Conservation (phyloP, 805 yeast species). For the Cyberlindnera amylophila region DNA sequence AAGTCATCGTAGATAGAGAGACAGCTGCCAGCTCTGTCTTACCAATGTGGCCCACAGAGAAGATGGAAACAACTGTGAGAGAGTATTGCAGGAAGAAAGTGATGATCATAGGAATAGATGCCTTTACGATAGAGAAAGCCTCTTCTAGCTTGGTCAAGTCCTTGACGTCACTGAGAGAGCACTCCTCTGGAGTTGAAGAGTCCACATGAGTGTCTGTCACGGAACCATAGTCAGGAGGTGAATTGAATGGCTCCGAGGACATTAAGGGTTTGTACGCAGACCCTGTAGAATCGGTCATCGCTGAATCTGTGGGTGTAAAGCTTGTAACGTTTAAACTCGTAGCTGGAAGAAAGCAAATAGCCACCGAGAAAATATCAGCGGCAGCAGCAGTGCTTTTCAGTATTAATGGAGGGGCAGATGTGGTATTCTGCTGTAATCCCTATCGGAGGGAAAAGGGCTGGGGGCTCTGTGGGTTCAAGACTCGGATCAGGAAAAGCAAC, state of each 20-base stretch:
- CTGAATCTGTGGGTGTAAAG: neutral
- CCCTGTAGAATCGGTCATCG: conserved; percentile 1
- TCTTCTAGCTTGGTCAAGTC: conserved; percentile 22
- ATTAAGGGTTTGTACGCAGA: neutral
- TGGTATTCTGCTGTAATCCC: too few relatives aligned
- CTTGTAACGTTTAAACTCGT: too few relatives aligned
- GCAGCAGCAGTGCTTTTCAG: too few relatives aligned
- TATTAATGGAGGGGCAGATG: too few relatives aligned
- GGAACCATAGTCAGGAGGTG: conserved; percentile 10
- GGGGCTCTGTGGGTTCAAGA: too few relatives aligned
- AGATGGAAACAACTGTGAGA: conserved; percentile 70
- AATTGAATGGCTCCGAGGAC: neutral
- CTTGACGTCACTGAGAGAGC: neutral
- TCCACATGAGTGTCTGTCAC: conserved; percentile 1
- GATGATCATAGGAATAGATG: conserved; percentile 55
- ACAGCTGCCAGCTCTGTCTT: conserved; percentile 70
- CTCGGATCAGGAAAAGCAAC: too few relatives aligned
- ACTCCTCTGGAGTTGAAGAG: neutral
- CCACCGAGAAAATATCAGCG: too few relatives aligned
- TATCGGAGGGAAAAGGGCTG: too few relatives aligned
- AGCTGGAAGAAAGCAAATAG: too few relatives aligned
- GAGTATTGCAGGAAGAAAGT: conserved; percentile 73
- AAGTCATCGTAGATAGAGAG: conserved; percentile 70
- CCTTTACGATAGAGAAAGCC: conserved; percentile 32
- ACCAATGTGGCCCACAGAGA: conserved; percentile 73